Conservation (phyloP, 306 rosid species). For the Trichosanthes cucumerina region DNA sequence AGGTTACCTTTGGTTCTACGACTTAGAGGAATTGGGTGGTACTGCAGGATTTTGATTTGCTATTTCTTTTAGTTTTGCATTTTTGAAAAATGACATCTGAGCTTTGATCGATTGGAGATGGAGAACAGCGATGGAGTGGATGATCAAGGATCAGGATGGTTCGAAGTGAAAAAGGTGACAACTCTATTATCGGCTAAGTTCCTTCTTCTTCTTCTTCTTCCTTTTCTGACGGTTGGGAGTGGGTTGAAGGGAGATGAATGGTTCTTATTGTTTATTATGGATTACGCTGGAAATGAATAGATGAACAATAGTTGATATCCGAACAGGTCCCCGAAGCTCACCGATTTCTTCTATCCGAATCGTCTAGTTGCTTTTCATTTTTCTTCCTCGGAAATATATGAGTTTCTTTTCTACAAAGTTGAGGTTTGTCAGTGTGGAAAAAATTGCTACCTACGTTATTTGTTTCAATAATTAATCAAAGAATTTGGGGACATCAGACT, state of each 20-base stretch:
- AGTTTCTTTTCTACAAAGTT: background rate
- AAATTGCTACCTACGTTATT: background rate
- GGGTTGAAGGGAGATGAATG: background rate
- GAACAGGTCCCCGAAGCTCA: background rate
- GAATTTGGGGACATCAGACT: background rate
- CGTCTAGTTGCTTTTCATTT: background rate
- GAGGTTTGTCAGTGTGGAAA: background rate
- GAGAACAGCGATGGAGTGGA: conserved; percentile 51
- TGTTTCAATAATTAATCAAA: background rate
- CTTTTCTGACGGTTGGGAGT: background rate
- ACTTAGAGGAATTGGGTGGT: background rate
- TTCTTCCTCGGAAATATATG: background rate
- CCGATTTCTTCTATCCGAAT: background rate
- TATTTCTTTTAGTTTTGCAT: background rate
- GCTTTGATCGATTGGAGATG: conserved; percentile 46
- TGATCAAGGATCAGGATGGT: conserved; percentile 96
- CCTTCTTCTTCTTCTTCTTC: background rate
- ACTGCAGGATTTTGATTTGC: background rate
- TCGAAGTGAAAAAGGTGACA: conserved; percentile 83
- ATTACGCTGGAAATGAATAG: conserved; percentile 1
- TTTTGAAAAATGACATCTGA: conserved; percentile 7
- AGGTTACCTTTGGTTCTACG: background rate
- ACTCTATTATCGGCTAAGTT: background rate
- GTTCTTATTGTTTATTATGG: background rate
- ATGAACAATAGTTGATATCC: conserved; percentile 3